These are phyloP conservation scores for Lyophyllum shimeji DNA, from an alignment of 768 basidiomycete genomes.

Conservation along the genomic window DNA sequence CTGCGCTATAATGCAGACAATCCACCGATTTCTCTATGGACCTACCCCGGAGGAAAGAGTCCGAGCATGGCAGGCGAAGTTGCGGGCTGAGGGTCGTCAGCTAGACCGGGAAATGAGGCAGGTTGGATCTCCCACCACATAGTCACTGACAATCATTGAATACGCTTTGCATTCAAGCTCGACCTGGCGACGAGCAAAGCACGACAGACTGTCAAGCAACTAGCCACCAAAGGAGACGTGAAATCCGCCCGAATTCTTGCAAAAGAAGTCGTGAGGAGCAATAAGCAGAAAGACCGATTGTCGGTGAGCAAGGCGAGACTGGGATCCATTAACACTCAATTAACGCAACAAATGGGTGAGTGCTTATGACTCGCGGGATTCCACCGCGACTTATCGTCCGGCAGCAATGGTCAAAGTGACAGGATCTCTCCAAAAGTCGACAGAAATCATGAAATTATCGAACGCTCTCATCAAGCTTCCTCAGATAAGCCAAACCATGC, in stretches of 20 bases:
- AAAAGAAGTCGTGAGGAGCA: conserved; percentile 89
- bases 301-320: conserved; percentile 91
- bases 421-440: conserved; percentile 95
- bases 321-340: conserved; percentile 86
- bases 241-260: conserved; percentile 93
- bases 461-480: conserved; percentile 90
- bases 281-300: conserved; percentile 91
- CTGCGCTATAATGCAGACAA: conserved; percentile 61
- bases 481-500: conserved; percentile 90
- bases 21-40: conserved; percentile 94
- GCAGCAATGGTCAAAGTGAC: conserved; percentile 96
- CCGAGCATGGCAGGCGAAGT: conserved; percentile 85
- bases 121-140: conserved; percentile 51
- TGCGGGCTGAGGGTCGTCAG: conserved; percentile 77
- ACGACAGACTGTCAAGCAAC: conserved; percentile 77
- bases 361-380: conserved; percentile 10
- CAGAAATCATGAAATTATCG: conserved; percentile 99
- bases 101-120: conserved; percentile 95
- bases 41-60: conserved; percentile 95
- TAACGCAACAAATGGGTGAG: conserved; percentile 90
- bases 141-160: conserved; percentile 16
- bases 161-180: conserved; percentile 48
- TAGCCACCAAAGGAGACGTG: conserved; percentile 88
- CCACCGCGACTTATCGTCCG: conserved; percentile 1
- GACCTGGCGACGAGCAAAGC: conserved; percentile 83